A percentile compares a stretch with the other conserved stretches of the same genome.
These are phyloP conservation scores for Byssoonygena ceratinophila DNA, from an alignment of 2,329 filamentous ascomycete species.

Conservation along the genomic window DNA sequence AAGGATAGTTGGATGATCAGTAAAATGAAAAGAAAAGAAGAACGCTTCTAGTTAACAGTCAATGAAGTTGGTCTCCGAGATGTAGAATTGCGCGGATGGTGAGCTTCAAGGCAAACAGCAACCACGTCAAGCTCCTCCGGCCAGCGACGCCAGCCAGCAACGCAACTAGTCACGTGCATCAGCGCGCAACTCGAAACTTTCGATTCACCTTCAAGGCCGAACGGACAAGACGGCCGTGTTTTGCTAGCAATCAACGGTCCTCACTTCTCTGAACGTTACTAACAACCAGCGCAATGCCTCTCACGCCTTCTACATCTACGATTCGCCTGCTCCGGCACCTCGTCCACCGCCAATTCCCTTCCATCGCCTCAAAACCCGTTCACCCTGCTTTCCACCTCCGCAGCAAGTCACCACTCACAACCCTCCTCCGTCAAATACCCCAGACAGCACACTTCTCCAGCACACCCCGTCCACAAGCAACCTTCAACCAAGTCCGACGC, in stretches of 20 bases:
- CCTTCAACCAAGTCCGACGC: constrained; percentile 61
- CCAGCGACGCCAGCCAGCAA: constrained; percentile 19
- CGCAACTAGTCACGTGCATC: constrained; percentile 25
- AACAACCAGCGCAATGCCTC: constrained; percentile 16
- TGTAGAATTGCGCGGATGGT: not conserved
- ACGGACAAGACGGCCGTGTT: not conserved
- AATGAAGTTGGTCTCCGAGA: not conserved
- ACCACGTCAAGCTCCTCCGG: constrained; percentile 32
- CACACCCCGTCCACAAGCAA: constrained; percentile 49
- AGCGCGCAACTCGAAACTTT: constrained; percentile 2
- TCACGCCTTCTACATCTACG: constrained; percentile 28
- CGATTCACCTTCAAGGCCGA: not conserved
- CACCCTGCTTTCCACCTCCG: constrained; percentile 15
- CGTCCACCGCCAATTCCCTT: constrained; percentile 19
- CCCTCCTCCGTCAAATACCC: constrained; percentile 17
- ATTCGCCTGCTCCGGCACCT: constrained; percentile 29
- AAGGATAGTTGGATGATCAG: too few species aligned
- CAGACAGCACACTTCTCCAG: constrained; percentile 46
- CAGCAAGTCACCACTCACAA: constrained; percentile 22
- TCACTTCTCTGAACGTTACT: too few species aligned
- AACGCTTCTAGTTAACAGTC: not conserved
- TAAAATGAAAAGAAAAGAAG: not conserved
- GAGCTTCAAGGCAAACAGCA: constrained; percentile 16
- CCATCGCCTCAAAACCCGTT: constrained; percentile 24
- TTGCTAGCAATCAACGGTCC: not conserved